Percentiles rank a stretch among this genome's conserved stretches.
These are phyloP conservation scores for Lepidopterella palustris DNA, from an alignment of 495 filamentous ascomycete genomes.

Conservation along the genomic window DNA sequence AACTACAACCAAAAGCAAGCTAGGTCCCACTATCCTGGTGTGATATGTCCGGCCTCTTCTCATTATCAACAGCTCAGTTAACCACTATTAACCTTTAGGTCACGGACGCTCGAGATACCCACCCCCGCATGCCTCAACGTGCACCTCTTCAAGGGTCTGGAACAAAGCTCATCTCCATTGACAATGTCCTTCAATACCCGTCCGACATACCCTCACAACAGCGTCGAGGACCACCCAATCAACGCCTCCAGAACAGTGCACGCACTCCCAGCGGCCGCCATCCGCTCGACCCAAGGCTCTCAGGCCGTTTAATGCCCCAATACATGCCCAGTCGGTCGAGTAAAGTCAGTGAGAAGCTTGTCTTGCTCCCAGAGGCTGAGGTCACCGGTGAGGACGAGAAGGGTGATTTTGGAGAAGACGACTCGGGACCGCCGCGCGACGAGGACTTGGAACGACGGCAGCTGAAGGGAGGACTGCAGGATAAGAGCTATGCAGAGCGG, in stretches of 20 bases:
- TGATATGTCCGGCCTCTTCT: slow-evolving; percentile 12
- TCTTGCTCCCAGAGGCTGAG: slow-evolving; percentile 80
- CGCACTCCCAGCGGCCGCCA: slow-evolving; percentile 43
- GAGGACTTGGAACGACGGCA: slow-evolving; percentile 61
- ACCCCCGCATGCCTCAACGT: slow-evolving; percentile 34
- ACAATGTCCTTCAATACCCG: slow-evolving; percentile 89
- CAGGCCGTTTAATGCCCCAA: slow-evolving; percentile 31
- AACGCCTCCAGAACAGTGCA: slow-evolving; percentile 42
- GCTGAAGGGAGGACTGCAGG: slow-evolving; percentile 54
- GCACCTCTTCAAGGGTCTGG: slow-evolving; percentile 25
- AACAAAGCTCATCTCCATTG: slow-evolving; percentile 87
- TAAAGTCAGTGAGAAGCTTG: slow-evolving; percentile 90
- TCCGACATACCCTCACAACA: slow-evolving; percentile 95
- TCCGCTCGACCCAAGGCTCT: slow-evolving; percentile 37
- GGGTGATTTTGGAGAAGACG: slow-evolving; percentile 50
- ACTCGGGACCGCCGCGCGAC: slow-evolving; percentile 67
- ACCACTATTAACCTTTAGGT: slow-evolving; percentile 38
- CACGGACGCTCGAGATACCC: slow-evolving; percentile 54
- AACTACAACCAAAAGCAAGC: slow-evolving; percentile 36
- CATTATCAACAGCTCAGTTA: background rate
- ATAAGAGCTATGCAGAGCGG: slow-evolving; percentile 92
- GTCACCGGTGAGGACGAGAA: slow-evolving; percentile 49
- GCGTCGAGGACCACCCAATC: slow-evolving; percentile 63
- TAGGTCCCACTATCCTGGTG: slow-evolving; percentile 53
- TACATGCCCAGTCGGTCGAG: slow-evolving; percentile 82